phyloP scores from a whole-genome alignment of 78 protist genomes.

The Dictyostelium brefeldianum region DNA sequence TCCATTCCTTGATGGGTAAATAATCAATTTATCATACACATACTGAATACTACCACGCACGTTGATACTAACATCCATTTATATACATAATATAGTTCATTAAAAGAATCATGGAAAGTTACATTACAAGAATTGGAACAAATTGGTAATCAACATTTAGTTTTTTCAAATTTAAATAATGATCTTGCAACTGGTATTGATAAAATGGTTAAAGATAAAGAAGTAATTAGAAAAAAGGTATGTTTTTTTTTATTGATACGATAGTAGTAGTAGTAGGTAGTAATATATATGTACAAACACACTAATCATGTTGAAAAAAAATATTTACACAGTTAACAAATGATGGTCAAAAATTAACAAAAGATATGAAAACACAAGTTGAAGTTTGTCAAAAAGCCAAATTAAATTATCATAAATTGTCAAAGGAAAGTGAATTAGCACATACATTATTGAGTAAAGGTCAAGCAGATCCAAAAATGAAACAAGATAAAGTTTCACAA shows the following conservation, averaged over 20 bases:
- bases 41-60: too few species aligned
- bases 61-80: too few species aligned
- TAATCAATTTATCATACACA: not conserved
- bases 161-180: slow-evolving; percentile 38
- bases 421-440: slow-evolving; percentile 80
- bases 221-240: slow-evolving; percentile 57
- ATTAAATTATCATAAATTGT: slow-evolving; percentile 74
- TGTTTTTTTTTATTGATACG: not conserved
- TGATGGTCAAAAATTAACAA: slow-evolving; percentile 72
- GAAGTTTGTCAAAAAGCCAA: slow-evolving; percentile 74
- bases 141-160: slow-evolving; percentile 40
- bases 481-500: slow-evolving; percentile 71
- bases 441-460: slow-evolving; percentile 58
- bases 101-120: slow-evolving; percentile 55
- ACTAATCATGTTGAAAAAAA: too few species aligned
- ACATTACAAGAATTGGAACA: slow-evolving; percentile 33
- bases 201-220: slow-evolving; percentile 70
- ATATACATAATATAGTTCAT: too few species aligned
- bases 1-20: slow-evolving; percentile 69
- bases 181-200: slow-evolving; percentile 62
- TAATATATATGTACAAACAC: too few species aligned
- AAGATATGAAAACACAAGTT: slow-evolving; percentile 74
- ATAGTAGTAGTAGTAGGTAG: too few species aligned
- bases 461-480: slow-evolving; percentile 83
- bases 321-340: slow-evolving; percentile 75